Base-by-base conservation (phyloP, 2,329 filamentous ascomycete genomes). In the Elsinoe batatas region DNA sequence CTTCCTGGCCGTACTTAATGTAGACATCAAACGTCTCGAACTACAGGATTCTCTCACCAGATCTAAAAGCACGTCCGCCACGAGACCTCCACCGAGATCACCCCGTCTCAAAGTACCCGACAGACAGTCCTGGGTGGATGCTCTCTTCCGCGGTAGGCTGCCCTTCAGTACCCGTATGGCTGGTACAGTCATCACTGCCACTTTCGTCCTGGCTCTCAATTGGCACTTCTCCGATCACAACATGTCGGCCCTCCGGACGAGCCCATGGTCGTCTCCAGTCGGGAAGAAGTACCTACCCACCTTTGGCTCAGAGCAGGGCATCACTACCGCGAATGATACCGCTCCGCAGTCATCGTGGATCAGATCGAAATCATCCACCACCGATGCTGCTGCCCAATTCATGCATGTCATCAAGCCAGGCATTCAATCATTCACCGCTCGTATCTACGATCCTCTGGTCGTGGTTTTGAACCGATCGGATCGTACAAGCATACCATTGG, bases 271-370 rank as follows among this genome's bases (percentile, higher is more conserved):
- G 5, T 51, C 55, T 18, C 57, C 57, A 10, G 49, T 46, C 13
- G 44, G 57, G 0, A 58, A 58, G 18, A 57, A 60, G 37, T 54
- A 53, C 1, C 33, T 58, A 10, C 58, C 58, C 3, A 55, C 37
- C 3, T 46, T 47, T 5, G 56, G 56, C 2, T 51, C 58, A 11
- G 55, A 58, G 11, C 55, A 56, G 22, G 51, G 54, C 12, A 53
- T 78, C 1, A 65, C 78, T 2, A 74, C 82, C 1, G 79, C 90
- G 58, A 84, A 91, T 63, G 85, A 88, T 65, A 85, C 85, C 2
- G 77, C 87, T 58, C 87, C 83, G n/a, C 87, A 85, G 1, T 82
- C 79, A 3, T 85, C 87, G 13, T 91, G 87, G 87, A 74, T 91
- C 50, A 79, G 80, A 22, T 75, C 89, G 56, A 87, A 91, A 66